Evolutionary conservation across 768 basidiomycete genomes (phyloP).

Genomic region (Heimioporus sp.): DNA sequence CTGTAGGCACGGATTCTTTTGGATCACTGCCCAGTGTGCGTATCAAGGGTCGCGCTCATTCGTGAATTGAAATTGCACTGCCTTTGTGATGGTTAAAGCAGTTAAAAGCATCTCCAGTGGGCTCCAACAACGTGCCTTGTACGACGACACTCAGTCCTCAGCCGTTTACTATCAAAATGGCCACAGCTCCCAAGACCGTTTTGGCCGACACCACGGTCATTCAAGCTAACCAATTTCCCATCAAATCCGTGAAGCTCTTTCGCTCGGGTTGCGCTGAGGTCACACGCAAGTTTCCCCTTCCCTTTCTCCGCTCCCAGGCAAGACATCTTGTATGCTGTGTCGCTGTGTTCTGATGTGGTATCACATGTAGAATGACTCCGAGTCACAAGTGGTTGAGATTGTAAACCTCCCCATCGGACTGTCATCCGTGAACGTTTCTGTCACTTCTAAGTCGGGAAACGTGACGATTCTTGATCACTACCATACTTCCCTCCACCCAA

Average conservation of each 20-base stretch:
- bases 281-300: conserved; percentile 16
- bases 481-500: neutral
- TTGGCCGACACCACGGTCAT: conserved; percentile 3
- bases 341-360: neutral
- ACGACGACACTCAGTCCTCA: neutral
- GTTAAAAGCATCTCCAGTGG: neutral
- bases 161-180: neutral
- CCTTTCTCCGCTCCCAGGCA: conserved; percentile 12
- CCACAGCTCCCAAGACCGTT: neutral
- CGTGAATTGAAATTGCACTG: too few species aligned
- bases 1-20: too few species aligned
- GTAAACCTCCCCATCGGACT: conserved; percentile 9
- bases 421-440: conserved; percentile 8
- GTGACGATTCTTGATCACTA: conserved; percentile 16
- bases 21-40: too few species aligned
- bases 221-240: conserved; percentile 10
- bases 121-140: neutral
- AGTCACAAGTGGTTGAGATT: conserved; percentile 14
- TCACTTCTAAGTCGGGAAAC: conserved; percentile 8
- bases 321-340: neutral
- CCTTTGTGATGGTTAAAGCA: too few species aligned
- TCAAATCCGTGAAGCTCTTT: conserved; percentile 21
- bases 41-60: too few species aligned
- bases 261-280: conserved; percentile 12
- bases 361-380: conserved; percentile 12